phyloP scores from a whole-genome alignment of 768 basidiomycete genomes.

The Kwoniella botswanensis region DNA sequence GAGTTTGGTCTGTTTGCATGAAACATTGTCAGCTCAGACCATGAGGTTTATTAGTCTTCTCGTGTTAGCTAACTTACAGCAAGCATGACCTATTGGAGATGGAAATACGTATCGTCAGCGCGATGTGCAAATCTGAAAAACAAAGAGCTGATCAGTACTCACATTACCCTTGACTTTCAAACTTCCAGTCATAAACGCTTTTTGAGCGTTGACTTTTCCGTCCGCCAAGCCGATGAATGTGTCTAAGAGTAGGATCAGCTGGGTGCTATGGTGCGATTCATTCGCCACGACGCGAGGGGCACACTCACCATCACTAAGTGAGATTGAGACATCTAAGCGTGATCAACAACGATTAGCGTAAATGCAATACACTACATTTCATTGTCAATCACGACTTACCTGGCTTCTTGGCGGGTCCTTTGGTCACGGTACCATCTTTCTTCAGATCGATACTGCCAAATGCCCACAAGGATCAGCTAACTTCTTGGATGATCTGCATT shows the following conservation, averaged over 20 bases:
- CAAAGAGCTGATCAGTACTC: slow-evolving; percentile 13
- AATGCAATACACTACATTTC: neutral
- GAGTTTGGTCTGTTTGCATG: slow-evolving; percentile 69
- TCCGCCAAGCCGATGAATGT: slow-evolving; percentile 69
- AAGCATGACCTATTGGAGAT: slow-evolving; percentile 38
- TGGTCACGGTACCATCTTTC: slow-evolving; percentile 59
- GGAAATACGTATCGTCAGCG: neutral
- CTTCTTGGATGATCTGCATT: neutral
- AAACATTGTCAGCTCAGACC: slow-evolving; percentile 16
- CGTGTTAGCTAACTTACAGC: slow-evolving; percentile 47
- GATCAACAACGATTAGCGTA: slow-evolving; percentile 59
- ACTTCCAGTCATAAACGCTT: slow-evolving; percentile 94
- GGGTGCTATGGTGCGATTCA: too few species aligned
- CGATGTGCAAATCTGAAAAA: neutral
- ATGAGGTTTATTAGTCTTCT: too few species aligned
- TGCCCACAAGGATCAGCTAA: neutral
- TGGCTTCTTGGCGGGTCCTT: slow-evolving; percentile 51
- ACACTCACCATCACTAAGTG: slow-evolving; percentile 63
- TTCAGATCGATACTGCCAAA: slow-evolving; percentile 81
- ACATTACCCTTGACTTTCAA: slow-evolving; percentile 67
- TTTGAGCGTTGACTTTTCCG: slow-evolving; percentile 80
- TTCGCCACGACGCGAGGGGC: neutral
- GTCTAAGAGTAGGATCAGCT: slow-evolving; percentile 56
- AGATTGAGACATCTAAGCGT: slow-evolving; percentile 71
- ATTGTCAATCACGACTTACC: slow-evolving; percentile 35